Evolutionary conservation across 371 early-diverging fungal genomes (phyloP).

Genomic region (Actinomucor elegans): DNA sequence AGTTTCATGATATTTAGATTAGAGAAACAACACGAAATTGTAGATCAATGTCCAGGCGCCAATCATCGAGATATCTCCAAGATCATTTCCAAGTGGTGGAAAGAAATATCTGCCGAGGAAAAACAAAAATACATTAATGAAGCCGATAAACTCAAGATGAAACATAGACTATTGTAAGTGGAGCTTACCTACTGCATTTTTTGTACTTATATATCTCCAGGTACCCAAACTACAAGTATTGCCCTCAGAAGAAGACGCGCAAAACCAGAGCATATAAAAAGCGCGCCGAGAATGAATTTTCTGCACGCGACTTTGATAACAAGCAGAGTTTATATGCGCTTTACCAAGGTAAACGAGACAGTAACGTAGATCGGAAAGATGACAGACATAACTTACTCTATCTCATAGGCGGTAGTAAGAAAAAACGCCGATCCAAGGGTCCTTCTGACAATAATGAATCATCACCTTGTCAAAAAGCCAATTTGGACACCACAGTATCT

Average conservation of each 20-base stretch:
- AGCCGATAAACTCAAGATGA: neutral
- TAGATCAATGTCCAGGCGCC: slow-evolving; percentile 55
- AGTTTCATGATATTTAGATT: slow-evolving; percentile 69
- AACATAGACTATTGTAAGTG: slow-evolving; percentile 1
- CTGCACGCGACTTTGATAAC: slow-evolving; percentile 6
- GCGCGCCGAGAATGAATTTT: slow-evolving; percentile 7
- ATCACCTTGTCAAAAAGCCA: no score
- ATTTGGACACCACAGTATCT: no score
- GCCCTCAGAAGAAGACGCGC: neutral
- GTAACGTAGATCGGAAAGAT: no score
- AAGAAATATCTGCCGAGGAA: slow-evolving; percentile 48
- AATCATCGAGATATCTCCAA: slow-evolving; percentile 73
- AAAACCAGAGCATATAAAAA: slow-evolving; percentile 12
- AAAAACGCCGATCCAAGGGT: no score
- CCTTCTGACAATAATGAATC: no score
- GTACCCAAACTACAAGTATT: slow-evolving; percentile 13
- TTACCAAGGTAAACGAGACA: neutral
- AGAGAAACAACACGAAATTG: slow-evolving; percentile 65
- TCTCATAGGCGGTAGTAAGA: no score
- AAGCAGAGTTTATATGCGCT: neutral
- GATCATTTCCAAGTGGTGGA: slow-evolving; percentile 76
- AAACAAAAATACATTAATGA: slow-evolving; percentile 48
- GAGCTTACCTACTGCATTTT: neutral
- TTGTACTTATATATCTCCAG: neutral
- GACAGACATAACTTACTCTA: no score